These are phyloP conservation scores for Plasmodium adleri DNA, from an alignment of 169 alveolate species.

Conservation along the genomic window DNA sequence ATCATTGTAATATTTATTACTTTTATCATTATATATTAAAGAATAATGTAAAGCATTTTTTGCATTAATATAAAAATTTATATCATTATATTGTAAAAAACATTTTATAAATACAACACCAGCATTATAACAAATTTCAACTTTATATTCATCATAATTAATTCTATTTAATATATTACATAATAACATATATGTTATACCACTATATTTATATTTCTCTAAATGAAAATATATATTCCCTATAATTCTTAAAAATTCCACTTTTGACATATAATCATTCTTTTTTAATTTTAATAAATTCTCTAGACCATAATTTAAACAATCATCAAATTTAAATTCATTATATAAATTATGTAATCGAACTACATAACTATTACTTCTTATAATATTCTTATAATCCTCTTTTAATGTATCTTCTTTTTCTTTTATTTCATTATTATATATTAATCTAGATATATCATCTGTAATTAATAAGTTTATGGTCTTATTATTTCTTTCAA, in stretches of 20 bases:
- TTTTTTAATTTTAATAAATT: slow-evolving; percentile 37
- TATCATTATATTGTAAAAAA: slow-evolving; percentile 45
- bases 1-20: slow-evolving; percentile 19
- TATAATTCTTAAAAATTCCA: slow-evolving; percentile 38
- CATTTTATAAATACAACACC: slow-evolving; percentile 44
- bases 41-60: slow-evolving; percentile 39
- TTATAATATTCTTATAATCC: not conserved
- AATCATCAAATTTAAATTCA: slow-evolving; percentile 39
- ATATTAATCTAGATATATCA: not conserved
- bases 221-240: slow-evolving; percentile 59
- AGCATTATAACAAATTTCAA: slow-evolving; percentile 63
- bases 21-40: slow-evolving; percentile 46
- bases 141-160: slow-evolving; percentile 19
- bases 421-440: not conserved
- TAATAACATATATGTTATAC: slow-evolving; percentile 40
- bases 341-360: slow-evolving; percentile 25
- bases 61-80: slow-evolving; percentile 43
- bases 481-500: slow-evolving; percentile 6
- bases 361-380: slow-evolving; percentile 22
- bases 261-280: slow-evolving; percentile 31
- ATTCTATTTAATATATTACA: slow-evolving; percentile 51
- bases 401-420: not conserved
- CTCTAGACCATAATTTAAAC: slow-evolving; percentile 53
- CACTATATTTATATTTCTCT: slow-evolving; percentile 55
- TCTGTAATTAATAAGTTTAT: not conserved